Evolutionary conservation across 805 yeast genomes (phyloP).

Genomic region (Pichia nanzhaoensis): DNA sequence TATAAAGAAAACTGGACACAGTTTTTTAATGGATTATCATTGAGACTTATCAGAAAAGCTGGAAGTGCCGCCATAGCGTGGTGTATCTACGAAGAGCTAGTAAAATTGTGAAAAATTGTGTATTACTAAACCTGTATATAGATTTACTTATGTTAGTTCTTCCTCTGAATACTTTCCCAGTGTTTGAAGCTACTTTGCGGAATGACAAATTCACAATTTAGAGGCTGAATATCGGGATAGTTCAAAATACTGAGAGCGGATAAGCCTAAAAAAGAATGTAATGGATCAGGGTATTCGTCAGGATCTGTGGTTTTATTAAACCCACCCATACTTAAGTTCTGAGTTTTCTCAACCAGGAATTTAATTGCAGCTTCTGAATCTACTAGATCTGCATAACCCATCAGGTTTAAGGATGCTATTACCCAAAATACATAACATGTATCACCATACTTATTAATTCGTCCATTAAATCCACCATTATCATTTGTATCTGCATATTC

Average conservation of each 20-base stretch:
- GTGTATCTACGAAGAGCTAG: constrained; percentile 91
- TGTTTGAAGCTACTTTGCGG: constrained; percentile 15
- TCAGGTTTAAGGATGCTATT: constrained; percentile 46
- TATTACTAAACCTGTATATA: not conserved
- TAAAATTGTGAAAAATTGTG: constrained; percentile 32
- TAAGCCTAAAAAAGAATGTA: constrained; percentile 58
- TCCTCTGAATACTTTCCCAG: constrained; percentile 14
- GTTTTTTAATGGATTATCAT: constrained; percentile 76
- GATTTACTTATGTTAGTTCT: not conserved
- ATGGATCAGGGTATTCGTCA: constrained; percentile 57
- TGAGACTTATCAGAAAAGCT: constrained; percentile 80
- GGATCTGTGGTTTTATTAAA: constrained; percentile 56
- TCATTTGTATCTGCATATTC: constrained; percentile 40
- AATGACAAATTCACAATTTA: constrained; percentile 23
- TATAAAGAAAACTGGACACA: constrained; percentile 43
- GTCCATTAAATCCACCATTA: constrained; percentile 78
- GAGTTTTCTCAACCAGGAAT: constrained; percentile 51
- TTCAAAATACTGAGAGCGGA: constrained; percentile 42
- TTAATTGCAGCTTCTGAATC: constrained; percentile 31
- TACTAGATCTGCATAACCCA: constrained; percentile 30
- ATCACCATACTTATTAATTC: constrained; percentile 78
- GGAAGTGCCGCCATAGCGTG: constrained; percentile 92
- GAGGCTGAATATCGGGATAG: constrained; percentile 5
- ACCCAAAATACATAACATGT: constrained; percentile 90
- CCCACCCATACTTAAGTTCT: constrained; percentile 65